Percentiles rank a stretch among this genome's conserved stretches.
Conservation (phyloP, 2,329 filamentous ascomycete genomes). For the Botrytis elliptica region DNA sequence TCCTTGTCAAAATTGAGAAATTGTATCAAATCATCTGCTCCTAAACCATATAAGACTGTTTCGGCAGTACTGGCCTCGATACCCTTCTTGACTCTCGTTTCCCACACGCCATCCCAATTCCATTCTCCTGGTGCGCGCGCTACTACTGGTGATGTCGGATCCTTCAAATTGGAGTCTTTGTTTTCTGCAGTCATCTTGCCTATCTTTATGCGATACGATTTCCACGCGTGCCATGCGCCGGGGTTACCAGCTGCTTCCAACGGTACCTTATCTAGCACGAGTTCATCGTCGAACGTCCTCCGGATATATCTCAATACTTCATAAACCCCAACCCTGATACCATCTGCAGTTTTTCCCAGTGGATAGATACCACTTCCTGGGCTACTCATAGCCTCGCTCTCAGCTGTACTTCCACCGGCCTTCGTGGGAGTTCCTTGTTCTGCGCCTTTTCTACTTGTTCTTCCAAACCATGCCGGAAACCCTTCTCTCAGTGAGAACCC, state of each 20-base stretch:
- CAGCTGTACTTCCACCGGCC: conserved; percentile 25
- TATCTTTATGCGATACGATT: conserved; percentile 60
- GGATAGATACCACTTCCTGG: conserved; percentile 5
- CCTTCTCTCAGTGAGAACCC: conserved; percentile 88
- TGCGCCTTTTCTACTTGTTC: conserved; percentile 42
- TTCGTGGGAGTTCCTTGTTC: conserved; percentile 32
- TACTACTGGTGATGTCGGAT: conserved; percentile 4
- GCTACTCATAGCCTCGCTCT: conserved; percentile 26
- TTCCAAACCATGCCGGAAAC: conserved; percentile 86
- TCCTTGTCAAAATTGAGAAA: conserved; percentile 63
- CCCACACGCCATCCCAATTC: conserved; percentile 99
- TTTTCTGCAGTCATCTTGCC: conserved; percentile 35
- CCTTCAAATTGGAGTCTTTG: conserved; percentile 4
- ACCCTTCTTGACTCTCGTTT: conserved; percentile 78
- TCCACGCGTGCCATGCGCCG: conserved; percentile 93
- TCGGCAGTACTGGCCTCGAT: conserved; percentile 78
- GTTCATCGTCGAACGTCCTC: conserved; percentile 75
- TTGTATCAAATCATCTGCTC: conserved; percentile 69
- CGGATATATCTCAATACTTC: conserved; percentile 79
- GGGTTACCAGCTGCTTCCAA: conserved; percentile 83
- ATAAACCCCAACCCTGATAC: conserved; percentile 49
- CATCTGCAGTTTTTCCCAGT: conserved; percentile 20
- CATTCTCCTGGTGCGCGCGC: conserved; percentile 71
- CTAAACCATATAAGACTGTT: conserved; percentile 70
- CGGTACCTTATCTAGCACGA: conserved; percentile 74